Base-by-base conservation (phyloP, 306 rosid genomes). In the Astragalus glycyphyllos region DNA sequence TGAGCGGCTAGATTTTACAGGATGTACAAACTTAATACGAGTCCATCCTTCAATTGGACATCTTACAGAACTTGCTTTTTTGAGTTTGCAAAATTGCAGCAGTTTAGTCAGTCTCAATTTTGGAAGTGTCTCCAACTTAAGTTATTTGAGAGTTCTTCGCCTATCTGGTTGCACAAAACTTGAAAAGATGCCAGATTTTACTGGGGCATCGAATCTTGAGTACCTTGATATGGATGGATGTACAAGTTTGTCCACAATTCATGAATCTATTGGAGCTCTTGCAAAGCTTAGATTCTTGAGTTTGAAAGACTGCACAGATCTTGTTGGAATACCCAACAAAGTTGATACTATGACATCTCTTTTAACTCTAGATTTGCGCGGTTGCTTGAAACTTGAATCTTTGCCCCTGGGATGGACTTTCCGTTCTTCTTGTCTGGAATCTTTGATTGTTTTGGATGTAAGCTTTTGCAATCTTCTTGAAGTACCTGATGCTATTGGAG, bases 211-310 rank as follows among this genome's bases (percentile, higher is more conserved):
- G 29, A 71, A 71, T 46, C 76, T 71, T 10, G 68, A 58, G 47
- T 46, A 58, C 58, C 68, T 71, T 31, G 76, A 71, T 46, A 61
- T 58, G 14, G 48, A 71, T 45, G 58, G n/a, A 58, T 71, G 76
- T 46, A 29, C 26, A 15, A 71, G 48, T 58, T 71, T 71, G 14
- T 31, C 49, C 34, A 6, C 3, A 1, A 12, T 49, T 35, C 49
- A 68, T 49, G n/a, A 35, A 34, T 68, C 72, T 12, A 16, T 68
- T 5, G 47, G 61, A 8, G 8, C 12, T 37, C 35, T 68, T 37
- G 3, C 11, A 16, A 35, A 15, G 11, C 72, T 68, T 14, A 68
- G 1, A 34, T 67, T 16, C 48, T 37, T 60, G 66, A 60, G 48
- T 38, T 67, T 67, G 72, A 67, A 35, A 14, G 6, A 15, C 4